Base-by-base conservation (phyloP, 176 grass and related monocot genomes). In the Elymus sibiricus region DNA sequence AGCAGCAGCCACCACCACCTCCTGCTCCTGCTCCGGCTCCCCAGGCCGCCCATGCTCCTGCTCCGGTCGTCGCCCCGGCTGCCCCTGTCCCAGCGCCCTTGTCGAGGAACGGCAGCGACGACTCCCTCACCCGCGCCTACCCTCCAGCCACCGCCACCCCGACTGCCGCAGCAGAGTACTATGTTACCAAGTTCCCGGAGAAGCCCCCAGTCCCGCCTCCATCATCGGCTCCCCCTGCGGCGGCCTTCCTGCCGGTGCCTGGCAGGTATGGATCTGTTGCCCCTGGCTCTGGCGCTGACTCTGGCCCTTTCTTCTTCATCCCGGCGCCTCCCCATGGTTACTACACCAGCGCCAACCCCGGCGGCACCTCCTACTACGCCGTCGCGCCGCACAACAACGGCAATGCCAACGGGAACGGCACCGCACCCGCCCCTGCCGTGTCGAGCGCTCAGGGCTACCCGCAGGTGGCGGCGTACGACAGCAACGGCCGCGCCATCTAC, bases 401-500 rank as follows among this genome's bases (percentile, higher is more conserved):
- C 76, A 90, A 40, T 27, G 66, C 68, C 59, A 90, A 66, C 34
- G 79, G 38, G 1, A 87, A 88, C 32, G 55, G 76, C 87, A 47
- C 77, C 11, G 55, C 70, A 8, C 60, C 85, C 2, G 62, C 84
- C 4, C 10, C 83, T 2, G 42, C 68, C 6, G 81, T 82, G 70
- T 79, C 90, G 0, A 83, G 84, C 11, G 79, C 79, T 2, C 27
- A 84, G 19, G 84, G 79, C 58, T 85, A 87, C 6, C 47, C 82
- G 7, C 92, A 93, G 9, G 82, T 95, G 29, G 92, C 85, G 29
- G 92, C 85, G 35, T 99, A 96, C 64, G 94, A 99, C 67, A 86
- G 88, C 89, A 77, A 88, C 16, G 94, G 97, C 56, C 94, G 90
- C 21, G 82, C 94, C 15, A 84, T 99, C 64, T 99, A 94, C 89